Evolutionary conservation across 176 grass and related monocot species (phyloP).

Genomic region (Cymbopogon citratus): DNA sequence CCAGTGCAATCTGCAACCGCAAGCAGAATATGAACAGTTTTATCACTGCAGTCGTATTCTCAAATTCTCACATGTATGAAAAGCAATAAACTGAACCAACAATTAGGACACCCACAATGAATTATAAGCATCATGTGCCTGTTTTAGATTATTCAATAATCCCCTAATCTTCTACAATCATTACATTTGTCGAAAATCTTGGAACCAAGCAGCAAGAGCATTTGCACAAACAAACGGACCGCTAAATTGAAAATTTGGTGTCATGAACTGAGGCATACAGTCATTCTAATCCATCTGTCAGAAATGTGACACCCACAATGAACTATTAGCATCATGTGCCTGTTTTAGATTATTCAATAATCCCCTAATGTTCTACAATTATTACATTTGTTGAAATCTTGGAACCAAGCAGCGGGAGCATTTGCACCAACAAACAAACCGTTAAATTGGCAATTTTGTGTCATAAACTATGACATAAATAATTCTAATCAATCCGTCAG

Average conservation of each 20-base stretch:
- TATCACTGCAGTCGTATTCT: not conserved
- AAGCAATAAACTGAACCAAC: conserved; percentile 10
- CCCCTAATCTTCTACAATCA: not conserved
- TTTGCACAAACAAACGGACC: not conserved
- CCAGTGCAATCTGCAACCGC: not conserved
- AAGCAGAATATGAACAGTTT: conserved; percentile 6
- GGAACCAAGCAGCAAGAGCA: not conserved
- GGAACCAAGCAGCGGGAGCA: not conserved
- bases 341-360: not conserved
- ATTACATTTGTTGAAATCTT: not conserved
- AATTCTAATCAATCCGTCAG: not conserved
- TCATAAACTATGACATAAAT: not conserved
- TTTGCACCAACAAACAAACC: not conserved
- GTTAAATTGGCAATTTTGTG: not conserved
- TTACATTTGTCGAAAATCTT: not conserved
- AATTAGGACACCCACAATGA: not conserved
- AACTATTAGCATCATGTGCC: not conserved
- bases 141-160: not conserved
- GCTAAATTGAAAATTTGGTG: not conserved
- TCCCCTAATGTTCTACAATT: not conserved
- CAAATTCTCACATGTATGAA: not conserved
- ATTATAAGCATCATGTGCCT: not conserved
- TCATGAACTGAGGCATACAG: not conserved
- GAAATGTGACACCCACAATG: not conserved
- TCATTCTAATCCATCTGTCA: not conserved